Base-by-base conservation (phyloP, 2,329 filamentous ascomycete genomes). In the Aspergillus flavus region DNA sequence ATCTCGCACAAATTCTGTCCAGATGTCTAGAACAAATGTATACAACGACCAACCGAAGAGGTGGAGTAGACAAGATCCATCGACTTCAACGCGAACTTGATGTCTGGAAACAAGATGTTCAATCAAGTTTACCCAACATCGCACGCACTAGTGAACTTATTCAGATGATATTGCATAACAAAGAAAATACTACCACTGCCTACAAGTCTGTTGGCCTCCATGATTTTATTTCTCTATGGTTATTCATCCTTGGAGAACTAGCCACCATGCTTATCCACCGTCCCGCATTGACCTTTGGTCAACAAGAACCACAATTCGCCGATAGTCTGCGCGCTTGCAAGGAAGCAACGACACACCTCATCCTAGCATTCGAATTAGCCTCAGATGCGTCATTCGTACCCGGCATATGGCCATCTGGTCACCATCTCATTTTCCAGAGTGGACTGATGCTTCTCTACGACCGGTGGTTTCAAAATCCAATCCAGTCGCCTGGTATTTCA, bases 31-130 rank as follows among this genome's bases (percentile, higher is more conserved):
- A 58, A n/a, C 26, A 30, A 32, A 46, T 58, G 43, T 58, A 58
- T 23, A 58, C 56, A 7, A 58, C 56, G n/a, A 58, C 56, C 39
- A 58, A 58, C 7, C 39, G 56, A n/a, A 39, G 56, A 32, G 28
- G 43, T 23, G 56, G 56, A n/a, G 39, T 46, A 1, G 43, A 23
- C 23, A 58, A 58, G 23, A 48, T 58, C 26, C 16, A 32, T 46
- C 26, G 26, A 14, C 56, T 58, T 32, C 39, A 58, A 23, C 39
- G 43, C 6, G 56, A 58, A 36, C 23, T 58, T 10, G 39, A 45
- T 19, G 41, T 58, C 6, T 58, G 39, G 56, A 46, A 48, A 21
- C 21, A 58, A 16, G 36, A 26, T 2, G 34, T 16, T 36, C 34
- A 36, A 7, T 36, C 34, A 36, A 36, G 34, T 36, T 16, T 36